Evolutionary conservation across 768 basidiomycete species (phyloP).

Genomic region (Rhodotorula kratochvilovae): DNA sequence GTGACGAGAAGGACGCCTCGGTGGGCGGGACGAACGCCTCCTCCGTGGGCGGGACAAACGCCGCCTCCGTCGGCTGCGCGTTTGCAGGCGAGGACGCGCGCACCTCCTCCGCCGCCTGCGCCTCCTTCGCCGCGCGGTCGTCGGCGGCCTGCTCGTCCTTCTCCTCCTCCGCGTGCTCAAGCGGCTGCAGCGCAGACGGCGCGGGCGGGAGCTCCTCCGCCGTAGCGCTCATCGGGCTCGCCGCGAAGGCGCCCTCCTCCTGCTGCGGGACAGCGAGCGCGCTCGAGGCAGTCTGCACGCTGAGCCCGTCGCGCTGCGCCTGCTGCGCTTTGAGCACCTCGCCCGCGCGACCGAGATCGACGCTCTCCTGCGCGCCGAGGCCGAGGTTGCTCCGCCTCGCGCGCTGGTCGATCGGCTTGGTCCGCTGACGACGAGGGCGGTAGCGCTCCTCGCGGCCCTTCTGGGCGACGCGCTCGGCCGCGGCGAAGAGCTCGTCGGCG

Average conservation of each 20-base stretch:
- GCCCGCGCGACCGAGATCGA: neutral
- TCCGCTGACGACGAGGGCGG: slow-evolving; percentile 39
- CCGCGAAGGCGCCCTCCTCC: neutral
- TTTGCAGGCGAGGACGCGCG: neutral
- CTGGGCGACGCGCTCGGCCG: slow-evolving; percentile 8
- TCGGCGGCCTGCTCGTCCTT: neutral
- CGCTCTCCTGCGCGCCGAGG: neutral
- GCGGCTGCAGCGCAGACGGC: too few relatives aligned
- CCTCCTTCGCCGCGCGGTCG: neutral
- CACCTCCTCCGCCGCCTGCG: neutral
- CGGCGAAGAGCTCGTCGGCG: neutral
- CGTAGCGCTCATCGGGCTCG: slow-evolving; percentile 13
- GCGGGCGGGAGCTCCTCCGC: neutral
- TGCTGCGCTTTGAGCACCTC: neutral
- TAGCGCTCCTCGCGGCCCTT: slow-evolving; percentile 35
- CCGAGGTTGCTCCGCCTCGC: slow-evolving; percentile 24
- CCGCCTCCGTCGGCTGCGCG: neutral
- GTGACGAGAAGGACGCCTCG: neutral
- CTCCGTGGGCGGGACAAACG: neutral
- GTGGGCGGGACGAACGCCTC: neutral
- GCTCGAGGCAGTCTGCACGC: neutral
- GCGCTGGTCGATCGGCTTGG: slow-evolving; percentile 43
- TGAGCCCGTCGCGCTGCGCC: neutral
- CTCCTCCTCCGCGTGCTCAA: too few relatives aligned
- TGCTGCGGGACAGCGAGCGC: neutral